Evolutionary conservation across 192 early-diverging fungal genomes (phyloP), one percentile per base, ranked within the genome.

Genomic region (Rhizophagus prolifer): DNA sequence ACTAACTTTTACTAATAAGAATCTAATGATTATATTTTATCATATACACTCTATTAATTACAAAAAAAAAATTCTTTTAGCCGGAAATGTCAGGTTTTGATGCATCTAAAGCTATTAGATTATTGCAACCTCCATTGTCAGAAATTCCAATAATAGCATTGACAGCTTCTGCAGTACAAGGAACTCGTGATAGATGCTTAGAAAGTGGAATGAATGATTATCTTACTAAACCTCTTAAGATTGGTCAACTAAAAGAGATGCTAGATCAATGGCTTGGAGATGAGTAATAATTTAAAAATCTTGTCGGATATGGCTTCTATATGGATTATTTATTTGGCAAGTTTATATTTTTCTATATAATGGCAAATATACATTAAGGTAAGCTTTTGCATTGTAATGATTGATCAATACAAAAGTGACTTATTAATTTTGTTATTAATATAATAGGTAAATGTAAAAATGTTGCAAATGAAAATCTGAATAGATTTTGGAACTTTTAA

Each of bases 31-130:
- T n/a, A n/a, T n/a, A n/a, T n/a, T n/a, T 54, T 12, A 44, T 44
- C 36, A 12, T 44, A 44, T 44, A 44, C 12, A 5, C 19, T 54
- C 14, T 21, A 54, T 21, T 21, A 19, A 54, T 54, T 54, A 54
- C 14, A 47, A 50, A 19, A 50, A 50, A n/a, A 0, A 5, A 16
- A 19, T 54, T 54, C 16, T 7, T 62, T 34, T 67, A 76, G 75
- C 89, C 89, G 1, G 78, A 89, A 46, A 84, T 87, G 83, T 84
- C 87, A 73, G 89, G 89, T n/a, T 81, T 81, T 67, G 87, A 88
- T 28, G 81, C 85, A 34, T 79, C 88, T 13, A 65, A 36, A 30
- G 81, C 81, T 76, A 88, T 90, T 28, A 81, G 87, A 30, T n/a
- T 78, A 4, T 84, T 83, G 72, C 83, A 79, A 1, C 44, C 54